Conservation (phyloP, 805 yeast genomes). For the Yarrowia yakushimensis region DNA sequence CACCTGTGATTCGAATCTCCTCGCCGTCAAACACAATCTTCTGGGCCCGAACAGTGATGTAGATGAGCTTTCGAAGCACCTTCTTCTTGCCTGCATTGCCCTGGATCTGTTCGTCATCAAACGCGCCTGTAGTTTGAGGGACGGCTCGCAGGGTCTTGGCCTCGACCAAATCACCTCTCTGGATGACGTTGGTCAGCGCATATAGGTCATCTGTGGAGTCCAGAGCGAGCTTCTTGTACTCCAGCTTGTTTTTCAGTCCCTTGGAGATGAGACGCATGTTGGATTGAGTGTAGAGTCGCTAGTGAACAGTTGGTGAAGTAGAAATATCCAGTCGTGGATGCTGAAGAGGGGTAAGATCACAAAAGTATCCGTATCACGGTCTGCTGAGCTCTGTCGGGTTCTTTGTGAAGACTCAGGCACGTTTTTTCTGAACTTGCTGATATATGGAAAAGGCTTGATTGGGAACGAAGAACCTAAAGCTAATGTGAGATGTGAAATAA, state of each 20-base stretch:
- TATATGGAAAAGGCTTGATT: conserved; percentile 22
- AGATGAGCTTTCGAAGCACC: conserved; percentile 7
- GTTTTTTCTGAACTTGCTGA: neutral
- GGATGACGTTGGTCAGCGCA: conserved; percentile 18
- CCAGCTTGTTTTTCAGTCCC: conserved; percentile 22
- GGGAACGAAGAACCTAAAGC: conserved; percentile 3
- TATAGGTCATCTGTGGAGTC: conserved; percentile 23
- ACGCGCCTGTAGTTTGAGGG: conserved; percentile 18
- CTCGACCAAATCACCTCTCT: conserved; percentile 17
- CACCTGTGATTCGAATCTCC: conserved; percentile 21
- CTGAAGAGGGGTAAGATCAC: neutral
- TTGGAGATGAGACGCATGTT: conserved; percentile 20
- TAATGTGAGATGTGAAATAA: neutral
- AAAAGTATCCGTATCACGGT: neutral
- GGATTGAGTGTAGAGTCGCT: neutral
- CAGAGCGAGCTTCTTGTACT: conserved; percentile 14
- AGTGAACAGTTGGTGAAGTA: neutral
- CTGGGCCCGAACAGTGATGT: neutral
- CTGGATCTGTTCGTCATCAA: conserved; percentile 16
- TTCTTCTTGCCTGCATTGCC: conserved; percentile 19
- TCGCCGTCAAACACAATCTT: conserved; percentile 23
- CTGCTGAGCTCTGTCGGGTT: neutral
- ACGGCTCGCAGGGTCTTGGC: conserved; percentile 22
- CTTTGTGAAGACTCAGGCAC: neutral
- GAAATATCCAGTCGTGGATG: neutral